A percentile compares a stretch with the other conserved stretches of the same genome.
These are phyloP conservation scores for Tolypocladium pustulatum DNA, from an alignment of 2,329 filamentous ascomycete genomes.

Conservation along the genomic window DNA sequence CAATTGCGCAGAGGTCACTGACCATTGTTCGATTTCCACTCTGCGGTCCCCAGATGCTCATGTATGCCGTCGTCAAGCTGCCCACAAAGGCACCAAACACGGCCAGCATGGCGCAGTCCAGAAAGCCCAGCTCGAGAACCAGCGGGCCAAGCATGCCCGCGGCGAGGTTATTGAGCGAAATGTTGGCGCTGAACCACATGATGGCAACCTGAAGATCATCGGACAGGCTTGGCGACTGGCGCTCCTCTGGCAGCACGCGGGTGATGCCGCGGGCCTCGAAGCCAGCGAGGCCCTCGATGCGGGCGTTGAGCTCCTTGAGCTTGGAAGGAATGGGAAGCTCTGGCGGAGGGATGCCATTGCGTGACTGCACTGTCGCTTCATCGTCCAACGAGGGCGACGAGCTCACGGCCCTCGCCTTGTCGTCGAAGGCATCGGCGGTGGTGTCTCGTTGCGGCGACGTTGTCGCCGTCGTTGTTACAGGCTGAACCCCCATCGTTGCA, in stretches of 20 bases:
- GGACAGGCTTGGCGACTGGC: slow-evolving; percentile 18
- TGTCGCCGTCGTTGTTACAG: not conserved
- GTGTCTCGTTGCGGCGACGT: not conserved
- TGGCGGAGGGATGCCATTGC: not conserved
- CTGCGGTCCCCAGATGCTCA: slow-evolving; percentile 63
- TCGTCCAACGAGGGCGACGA: not conserved
- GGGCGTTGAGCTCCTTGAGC: slow-evolving; percentile 9
- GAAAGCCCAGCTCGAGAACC: slow-evolving; percentile 59
- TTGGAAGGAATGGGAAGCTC: not conserved
- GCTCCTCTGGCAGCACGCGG: slow-evolving; percentile 25
- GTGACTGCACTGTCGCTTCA: not conserved
- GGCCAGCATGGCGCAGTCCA: slow-evolving; percentile 61
- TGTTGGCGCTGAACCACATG: slow-evolving; percentile 33
- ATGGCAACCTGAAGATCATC: slow-evolving; percentile 28
- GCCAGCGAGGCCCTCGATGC: slow-evolving; percentile 20
- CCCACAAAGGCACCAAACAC: slow-evolving; percentile 68
- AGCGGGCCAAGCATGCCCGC: slow-evolving; percentile 61
- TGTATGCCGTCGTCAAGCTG: slow-evolving; percentile 63
- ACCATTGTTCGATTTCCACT: slow-evolving; percentile 72
- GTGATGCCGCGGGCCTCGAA: slow-evolving; percentile 29
- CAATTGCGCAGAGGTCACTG: not conserved
- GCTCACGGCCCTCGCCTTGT: not conserved
- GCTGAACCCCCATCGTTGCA: not conserved
- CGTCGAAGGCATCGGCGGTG: not conserved
- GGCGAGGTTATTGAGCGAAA: slow-evolving; percentile 39